A percentile compares a stretch with the other conserved stretches of the same genome.
Evolutionary conservation across 345 rosid species (phyloP).

Genomic region (Dovyalis caffra): DNA sequence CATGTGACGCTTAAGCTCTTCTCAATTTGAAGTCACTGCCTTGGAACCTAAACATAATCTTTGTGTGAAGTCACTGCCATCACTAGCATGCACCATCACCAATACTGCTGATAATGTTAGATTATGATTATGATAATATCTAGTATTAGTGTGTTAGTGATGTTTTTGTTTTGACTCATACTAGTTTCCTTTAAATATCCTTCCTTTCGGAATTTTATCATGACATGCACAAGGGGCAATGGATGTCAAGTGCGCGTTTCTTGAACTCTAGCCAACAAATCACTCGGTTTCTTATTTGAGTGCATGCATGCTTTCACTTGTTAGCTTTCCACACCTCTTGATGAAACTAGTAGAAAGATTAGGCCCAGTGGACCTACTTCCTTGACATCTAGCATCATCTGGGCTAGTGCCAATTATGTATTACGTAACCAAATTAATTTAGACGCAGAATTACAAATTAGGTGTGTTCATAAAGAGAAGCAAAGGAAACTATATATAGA

Average conservation of each 20-base stretch:
- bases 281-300: too few relatives aligned
- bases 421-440: not conserved
- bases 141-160: not conserved
- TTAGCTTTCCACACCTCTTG: too few relatives aligned
- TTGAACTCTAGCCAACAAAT: too few relatives aligned
- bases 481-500: too few relatives aligned
- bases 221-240: not conserved
- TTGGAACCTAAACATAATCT: not conserved
- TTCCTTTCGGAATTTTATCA: not conserved
- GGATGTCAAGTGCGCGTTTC: not conserved
- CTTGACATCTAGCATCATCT: not conserved
- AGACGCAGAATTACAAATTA: too few relatives aligned
- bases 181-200: not conserved
- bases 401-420: not conserved
- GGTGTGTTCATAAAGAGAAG: too few relatives aligned
- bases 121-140: not conserved
- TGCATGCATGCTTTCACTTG: too few relatives aligned
- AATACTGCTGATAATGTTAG: slow-evolving; percentile 10
- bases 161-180: not conserved
- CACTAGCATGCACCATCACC: not conserved
- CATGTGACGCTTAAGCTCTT: not conserved
- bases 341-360: not conserved
- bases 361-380: not conserved
- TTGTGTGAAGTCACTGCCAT: not conserved
- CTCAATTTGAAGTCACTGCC: not conserved